A percentile compares a stretch with the other conserved stretches of the same genome.
Evolutionary conservation across 768 basidiomycete genomes (phyloP).

Genomic region (Cyclocybe aegerita): DNA sequence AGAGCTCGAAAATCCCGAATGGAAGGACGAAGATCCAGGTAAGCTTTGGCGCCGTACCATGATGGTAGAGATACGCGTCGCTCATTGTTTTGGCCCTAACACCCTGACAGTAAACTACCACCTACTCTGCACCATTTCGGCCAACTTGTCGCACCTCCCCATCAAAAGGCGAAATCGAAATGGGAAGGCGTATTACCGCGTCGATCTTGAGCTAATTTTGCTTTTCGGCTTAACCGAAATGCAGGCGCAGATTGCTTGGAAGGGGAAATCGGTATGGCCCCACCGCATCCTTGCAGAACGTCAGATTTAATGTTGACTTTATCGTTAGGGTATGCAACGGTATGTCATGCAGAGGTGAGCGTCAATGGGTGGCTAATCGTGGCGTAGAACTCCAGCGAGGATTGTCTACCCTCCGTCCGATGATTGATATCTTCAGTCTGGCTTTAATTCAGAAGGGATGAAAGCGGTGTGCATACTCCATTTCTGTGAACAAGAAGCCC

Average conservation of each 20-base stretch:
- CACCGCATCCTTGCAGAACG: too few species aligned
- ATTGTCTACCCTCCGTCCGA: too few species aligned
- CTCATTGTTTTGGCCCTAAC: not conserved
- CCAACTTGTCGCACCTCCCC: constrained; percentile 22
- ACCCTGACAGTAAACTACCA: constrained; percentile 23
- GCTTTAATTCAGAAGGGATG: too few species aligned
- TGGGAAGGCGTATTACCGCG: constrained; percentile 24
- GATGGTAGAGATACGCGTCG: not conserved
- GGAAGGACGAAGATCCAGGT: constrained; percentile 29
- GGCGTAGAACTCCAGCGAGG: too few species aligned
- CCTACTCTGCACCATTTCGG: constrained; percentile 27
- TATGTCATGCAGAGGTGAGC: too few species aligned
- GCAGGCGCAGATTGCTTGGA: constrained; percentile 51
- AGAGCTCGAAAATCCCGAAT: constrained; percentile 19
- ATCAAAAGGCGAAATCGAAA: constrained; percentile 9
- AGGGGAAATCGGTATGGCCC: constrained; percentile 27
- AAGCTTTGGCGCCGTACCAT: constrained; percentile 7
- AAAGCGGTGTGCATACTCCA: too few species aligned
- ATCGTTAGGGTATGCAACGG: too few species aligned
- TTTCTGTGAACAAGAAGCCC: too few species aligned
- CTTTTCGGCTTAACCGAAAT: constrained; percentile 55
- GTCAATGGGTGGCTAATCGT: too few species aligned
- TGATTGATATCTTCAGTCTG: too few species aligned
- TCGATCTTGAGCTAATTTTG: constrained; percentile 44
- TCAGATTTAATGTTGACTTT: too few species aligned